phyloP scores from a whole-genome alignment of 2,329 filamentous ascomycete genomes.

The Orbilia ellipsospora region DNA sequence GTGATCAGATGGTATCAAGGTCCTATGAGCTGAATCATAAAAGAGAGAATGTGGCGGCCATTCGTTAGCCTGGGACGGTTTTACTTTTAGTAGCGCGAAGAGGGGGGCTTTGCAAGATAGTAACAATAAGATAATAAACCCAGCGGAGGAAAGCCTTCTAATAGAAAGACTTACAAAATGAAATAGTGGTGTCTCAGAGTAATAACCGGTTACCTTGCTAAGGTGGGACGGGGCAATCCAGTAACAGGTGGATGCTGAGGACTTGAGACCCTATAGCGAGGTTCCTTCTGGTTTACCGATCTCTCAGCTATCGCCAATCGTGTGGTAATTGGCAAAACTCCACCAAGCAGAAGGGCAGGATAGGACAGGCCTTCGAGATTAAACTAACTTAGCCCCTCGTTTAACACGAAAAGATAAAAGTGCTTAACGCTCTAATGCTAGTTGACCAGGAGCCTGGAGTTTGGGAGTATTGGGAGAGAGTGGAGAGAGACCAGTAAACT shows the following conservation, averaged over 20 bases:
- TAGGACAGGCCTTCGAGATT: conserved; percentile 53
- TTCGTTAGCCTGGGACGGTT: conserved; percentile 50
- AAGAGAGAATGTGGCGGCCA: conserved; percentile 51
- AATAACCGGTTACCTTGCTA: conserved; percentile 53
- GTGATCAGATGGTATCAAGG: conserved; percentile 55
- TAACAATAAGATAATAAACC: conserved; percentile 28
- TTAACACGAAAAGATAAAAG: conserved; percentile 45
- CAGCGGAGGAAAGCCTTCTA: conserved; percentile 30
- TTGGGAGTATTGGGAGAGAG: conserved; percentile 21
- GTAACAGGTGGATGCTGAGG: conserved; percentile 41
- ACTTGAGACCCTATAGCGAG: conserved; percentile 49
- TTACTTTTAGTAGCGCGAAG: conserved; percentile 54
- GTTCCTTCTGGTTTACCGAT: conserved; percentile 48
- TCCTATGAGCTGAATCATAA: conserved; percentile 55
- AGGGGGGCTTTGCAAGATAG: conserved; percentile 50
- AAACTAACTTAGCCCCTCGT: conserved; percentile 53
- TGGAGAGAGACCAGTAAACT: conserved; percentile 48
- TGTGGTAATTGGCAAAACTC: conserved; percentile 52
- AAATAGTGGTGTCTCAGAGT: conserved; percentile 55
- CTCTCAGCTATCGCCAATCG: conserved; percentile 54
- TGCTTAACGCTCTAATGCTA: conserved; percentile 40
- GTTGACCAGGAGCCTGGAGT: conserved; percentile 35
- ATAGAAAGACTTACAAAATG: conserved; percentile 54
- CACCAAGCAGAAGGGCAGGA: conserved; percentile 47
- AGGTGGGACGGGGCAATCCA: conserved; percentile 54